Base-by-base conservation (phyloP, 768 basidiomycete genomes). In the Artomyces pyxidatus region DNA sequence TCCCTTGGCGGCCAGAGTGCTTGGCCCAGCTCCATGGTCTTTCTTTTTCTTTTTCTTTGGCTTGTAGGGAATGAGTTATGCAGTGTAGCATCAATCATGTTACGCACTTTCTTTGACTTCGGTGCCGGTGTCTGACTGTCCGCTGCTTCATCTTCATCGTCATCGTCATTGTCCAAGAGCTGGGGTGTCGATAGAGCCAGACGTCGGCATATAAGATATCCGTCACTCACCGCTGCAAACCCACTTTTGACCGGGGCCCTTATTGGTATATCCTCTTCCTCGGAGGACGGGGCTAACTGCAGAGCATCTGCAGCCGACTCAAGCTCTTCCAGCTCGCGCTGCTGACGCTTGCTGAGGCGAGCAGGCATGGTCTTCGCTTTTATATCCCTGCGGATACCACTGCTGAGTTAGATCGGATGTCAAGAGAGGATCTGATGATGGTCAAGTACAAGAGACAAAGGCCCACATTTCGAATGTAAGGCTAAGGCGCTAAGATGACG, bases 251-350 rank as follows among this genome's bases (percentile, higher is more conserved):
- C 40, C 9, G 42, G 35, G 26, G 4, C 17, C 28, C 16, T 43
- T 14, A 17, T 44, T 42, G 29, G 56, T 63, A 47, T 56, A 56
- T 27, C 50, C 57, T 47, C 57, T 49, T 26, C 57, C 47, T 56
- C 45, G 32, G 51, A 39, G 37, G 22, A 60, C 51, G 47, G 35
- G 57, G 30, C 74, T 71, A 25, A 76, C 73, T 55, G 45, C 11
- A 50, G 51, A 7, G 65, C 54, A 22, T 64, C 65, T 35, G 68
- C 68, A 32, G 84, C 72, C 1, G 78, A 75, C 29, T 78, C 72
- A 2, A 94, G 76, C 55, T 94, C 88, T 51, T 92, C 88, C 21
- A 81, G 73, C 59, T 91, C 88, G 40, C 91, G 71, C 59, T 93
- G 88, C 64, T 92, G 90, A 42, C 92, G 75, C 66, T 90, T 94